Conservation (phyloP, 768 basidiomycete genomes). For the Candolleomyces aberdarensis region DNA sequence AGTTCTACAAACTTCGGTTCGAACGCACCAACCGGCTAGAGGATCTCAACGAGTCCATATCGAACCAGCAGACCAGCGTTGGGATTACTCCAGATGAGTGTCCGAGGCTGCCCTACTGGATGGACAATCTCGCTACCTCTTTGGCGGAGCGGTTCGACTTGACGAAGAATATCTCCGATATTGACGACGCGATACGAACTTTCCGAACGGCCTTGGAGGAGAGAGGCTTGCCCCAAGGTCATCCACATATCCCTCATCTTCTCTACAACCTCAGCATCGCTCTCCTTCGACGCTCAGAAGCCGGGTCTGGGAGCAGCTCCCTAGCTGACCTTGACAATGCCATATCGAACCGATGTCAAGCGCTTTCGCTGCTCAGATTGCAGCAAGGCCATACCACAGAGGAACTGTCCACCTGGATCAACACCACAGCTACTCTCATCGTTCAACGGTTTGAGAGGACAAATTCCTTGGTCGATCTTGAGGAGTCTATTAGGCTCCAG, state of each 20-base stretch:
- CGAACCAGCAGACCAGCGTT: not conserved
- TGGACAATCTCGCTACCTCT: not conserved
- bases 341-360: not conserved
- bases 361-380: not conserved
- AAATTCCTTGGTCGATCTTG: not conserved
- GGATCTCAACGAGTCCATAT: not conserved
- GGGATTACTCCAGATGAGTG: not conserved
- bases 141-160: not conserved
- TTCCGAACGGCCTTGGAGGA: not conserved
- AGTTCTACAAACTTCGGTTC: not conserved
- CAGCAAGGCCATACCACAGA: not conserved
- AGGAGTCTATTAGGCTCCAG: not conserved
- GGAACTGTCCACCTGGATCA: not conserved
- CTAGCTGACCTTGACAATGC: not conserved
- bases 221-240: not conserved
- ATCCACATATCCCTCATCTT: not conserved
- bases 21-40: not conserved
- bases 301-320: not conserved
- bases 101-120: not conserved
- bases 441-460: not conserved
- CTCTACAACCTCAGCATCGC: not conserved
- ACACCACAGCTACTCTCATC: not conserved
- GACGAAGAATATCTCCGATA: not conserved
- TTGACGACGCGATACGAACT: not conserved
- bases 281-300: not conserved